Base-by-base conservation (phyloP, 345 rosid species). In the Murraya paniculata region DNA sequence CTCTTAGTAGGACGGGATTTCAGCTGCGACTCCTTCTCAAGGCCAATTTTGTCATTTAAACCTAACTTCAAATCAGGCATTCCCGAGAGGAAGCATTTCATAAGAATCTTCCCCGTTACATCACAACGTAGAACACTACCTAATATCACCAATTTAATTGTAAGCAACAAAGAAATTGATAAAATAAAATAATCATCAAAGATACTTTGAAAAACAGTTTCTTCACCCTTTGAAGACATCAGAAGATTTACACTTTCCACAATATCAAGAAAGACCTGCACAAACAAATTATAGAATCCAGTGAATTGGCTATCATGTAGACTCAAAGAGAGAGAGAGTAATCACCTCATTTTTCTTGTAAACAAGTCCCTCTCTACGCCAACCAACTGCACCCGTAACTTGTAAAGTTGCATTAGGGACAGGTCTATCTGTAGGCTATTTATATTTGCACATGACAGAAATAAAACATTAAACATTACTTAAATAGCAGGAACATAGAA, bases 1-100 rank as follows among this genome's bases (percentile, higher is more conserved):
- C 99, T 97, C 86, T 94, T 97, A 69, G 95, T 73, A 78, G 99
- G 98, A 60, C 98, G 98, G 28, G 97, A 91, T 83, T 97, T 97
- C 83, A 97, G 79, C 83, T 97, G 97, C 5, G 98, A 92, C 85
- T 97, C 99, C 83, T 95, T 95, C 87, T 95, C 99, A 31, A 95
- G 97, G 79, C 99, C 99, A 90, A 95, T 94, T 86, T 95, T 95
- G 88, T 93, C 99, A 84, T 95, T 95, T 82, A 97, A 91, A 19
- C 98, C 99, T 94, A 97, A 84, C 85, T 97, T 97, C 87, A 97
- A 79, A 89, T 97, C 99, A 84, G 98, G 99, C 99, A 97, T 97
- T 87, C 98, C 99, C 73, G 98, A 94, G 68, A 97, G 96, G 84
- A 97, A 94, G 84, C 99, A 96, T 88, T 96, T 97, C 99, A 97